Evolutionary conservation across 2,329 filamentous ascomycete genomes (phyloP).

Genomic region (Tothia fuscella): DNA sequence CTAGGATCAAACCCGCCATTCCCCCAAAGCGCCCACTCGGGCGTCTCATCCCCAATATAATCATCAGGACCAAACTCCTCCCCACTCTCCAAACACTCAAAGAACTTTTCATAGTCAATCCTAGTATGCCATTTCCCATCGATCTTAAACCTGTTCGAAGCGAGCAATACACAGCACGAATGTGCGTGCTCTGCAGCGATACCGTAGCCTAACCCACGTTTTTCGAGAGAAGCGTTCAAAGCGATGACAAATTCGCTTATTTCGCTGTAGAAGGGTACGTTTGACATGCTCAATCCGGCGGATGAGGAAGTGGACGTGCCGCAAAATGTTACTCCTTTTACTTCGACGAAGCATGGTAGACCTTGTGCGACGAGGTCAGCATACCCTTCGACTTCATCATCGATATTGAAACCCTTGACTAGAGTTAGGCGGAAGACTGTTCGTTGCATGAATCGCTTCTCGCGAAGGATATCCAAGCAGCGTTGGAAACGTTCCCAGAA

Average conservation of each 20-base stretch:
- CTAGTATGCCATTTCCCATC: slow-evolving; percentile 78
- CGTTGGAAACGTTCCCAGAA: slow-evolving; percentile 95
- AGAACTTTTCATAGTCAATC: slow-evolving; percentile 86
- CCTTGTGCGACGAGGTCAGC: slow-evolving; percentile 77
- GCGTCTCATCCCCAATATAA: slow-evolving; percentile 74
- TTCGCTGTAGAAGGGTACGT: slow-evolving; percentile 92
- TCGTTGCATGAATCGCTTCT: slow-evolving; percentile 71
- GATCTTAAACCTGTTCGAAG: slow-evolving; percentile 65
- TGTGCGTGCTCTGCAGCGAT: slow-evolving; percentile 93
- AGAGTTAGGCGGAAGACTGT: slow-evolving; percentile 92
- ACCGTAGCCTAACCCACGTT: slow-evolving; percentile 67
- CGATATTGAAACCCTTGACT: slow-evolving; percentile 96
- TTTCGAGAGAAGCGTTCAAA: slow-evolving; percentile 55
- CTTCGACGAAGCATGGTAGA: slow-evolving; percentile 82
- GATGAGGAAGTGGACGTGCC: slow-evolving; percentile 75
- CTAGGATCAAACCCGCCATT: slow-evolving; percentile 88
- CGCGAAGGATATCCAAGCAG: slow-evolving; percentile 79
- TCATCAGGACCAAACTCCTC: slow-evolving; percentile 66
- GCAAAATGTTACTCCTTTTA: slow-evolving; percentile 96
- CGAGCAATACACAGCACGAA: slow-evolving; percentile 82
- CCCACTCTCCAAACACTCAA: slow-evolving; percentile 58
- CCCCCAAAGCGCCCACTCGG: slow-evolving; percentile 92
- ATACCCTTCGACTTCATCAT: slow-evolving; percentile 84
- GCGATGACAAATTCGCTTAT: slow-evolving; percentile 71
- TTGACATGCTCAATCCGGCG: slow-evolving; percentile 89